phyloP scores from a whole-genome alignment of 2,329 filamentous ascomycete species.

The Apiospora marii region DNA sequence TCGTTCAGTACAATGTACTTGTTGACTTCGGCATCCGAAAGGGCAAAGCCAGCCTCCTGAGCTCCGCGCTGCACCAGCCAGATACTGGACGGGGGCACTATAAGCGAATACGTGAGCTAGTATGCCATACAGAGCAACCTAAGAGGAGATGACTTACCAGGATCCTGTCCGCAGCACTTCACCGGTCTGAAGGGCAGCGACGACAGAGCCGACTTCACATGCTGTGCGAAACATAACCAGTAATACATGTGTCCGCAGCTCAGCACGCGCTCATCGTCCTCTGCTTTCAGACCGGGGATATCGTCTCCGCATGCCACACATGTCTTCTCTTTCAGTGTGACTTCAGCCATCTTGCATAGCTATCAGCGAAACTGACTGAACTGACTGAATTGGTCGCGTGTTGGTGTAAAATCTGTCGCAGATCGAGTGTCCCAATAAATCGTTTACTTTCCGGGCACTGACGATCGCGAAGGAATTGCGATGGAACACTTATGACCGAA shows the following conservation, averaged over 20 bases:
- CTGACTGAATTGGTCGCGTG: no score
- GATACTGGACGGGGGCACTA: not conserved
- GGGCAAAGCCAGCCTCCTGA: not conserved
- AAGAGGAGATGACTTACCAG: not conserved
- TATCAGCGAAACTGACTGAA: not conserved
- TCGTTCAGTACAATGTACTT: not conserved
- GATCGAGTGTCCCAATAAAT: no score
- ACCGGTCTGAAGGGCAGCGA: not conserved
- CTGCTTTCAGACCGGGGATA: not conserved
- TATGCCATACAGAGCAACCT: not conserved
- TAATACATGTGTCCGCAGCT: not conserved
- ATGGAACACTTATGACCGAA: no score
- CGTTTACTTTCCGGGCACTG: no score
- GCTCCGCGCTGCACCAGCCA: not conserved
- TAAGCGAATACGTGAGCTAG: not conserved
- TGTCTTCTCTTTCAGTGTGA: not conserved
- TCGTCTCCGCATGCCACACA: not conserved
- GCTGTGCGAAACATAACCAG: not conserved
- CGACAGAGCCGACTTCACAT: not conserved
- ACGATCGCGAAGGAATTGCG: no score
- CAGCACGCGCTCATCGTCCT: not conserved
- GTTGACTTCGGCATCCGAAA: not conserved
- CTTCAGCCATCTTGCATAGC: not conserved
- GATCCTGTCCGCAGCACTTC: not conserved
- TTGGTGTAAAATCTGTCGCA: not conserved